These are phyloP conservation scores for Pseudozyma sp. DNA, from an alignment of 1,284 basidiomycete genomes.

Conservation along the genomic window DNA sequence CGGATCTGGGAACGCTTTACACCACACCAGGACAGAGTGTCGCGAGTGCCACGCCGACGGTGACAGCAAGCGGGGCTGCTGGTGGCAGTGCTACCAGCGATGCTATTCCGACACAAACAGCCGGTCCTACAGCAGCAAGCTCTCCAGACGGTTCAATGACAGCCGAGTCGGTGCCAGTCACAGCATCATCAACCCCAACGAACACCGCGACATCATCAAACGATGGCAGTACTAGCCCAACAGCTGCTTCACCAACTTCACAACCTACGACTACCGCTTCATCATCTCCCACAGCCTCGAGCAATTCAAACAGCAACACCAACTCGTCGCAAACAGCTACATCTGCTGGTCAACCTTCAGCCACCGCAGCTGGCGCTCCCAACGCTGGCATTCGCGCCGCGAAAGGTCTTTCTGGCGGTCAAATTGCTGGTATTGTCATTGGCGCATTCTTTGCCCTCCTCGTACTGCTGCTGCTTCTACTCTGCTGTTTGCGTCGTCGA, in stretches of 20 bases:
- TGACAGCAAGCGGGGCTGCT: too few species aligned
- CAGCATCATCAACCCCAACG: neutral
- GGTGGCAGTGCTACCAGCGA: constrained; percentile 2
- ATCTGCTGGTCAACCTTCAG: constrained; percentile 14
- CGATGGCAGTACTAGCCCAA: neutral
- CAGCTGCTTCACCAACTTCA: too few species aligned
- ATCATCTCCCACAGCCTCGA: neutral
- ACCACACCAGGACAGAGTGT: constrained; percentile 46
- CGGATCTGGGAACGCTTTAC: constrained; percentile 54
- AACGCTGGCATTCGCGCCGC: constrained; percentile 2
- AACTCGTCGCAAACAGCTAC: neutral
- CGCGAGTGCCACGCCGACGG: neutral
- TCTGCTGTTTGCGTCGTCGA: constrained; percentile 45
- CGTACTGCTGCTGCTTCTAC: constrained; percentile 40
- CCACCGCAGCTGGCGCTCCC: constrained; percentile 19
- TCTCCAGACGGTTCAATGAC: neutral
- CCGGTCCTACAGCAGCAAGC: constrained; percentile 2
- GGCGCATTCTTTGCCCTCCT: constrained; percentile 46
- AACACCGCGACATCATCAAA: neutral
- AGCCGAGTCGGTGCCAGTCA: neutral
- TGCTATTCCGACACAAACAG: constrained; percentile 3
- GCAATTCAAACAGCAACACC: too few species aligned
- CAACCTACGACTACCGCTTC: neutral
- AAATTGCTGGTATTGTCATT: constrained; percentile 59
- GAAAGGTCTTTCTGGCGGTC: constrained; percentile 45